A percentile compares a stretch with the other conserved stretches of the same genome.
These are phyloP conservation scores for Metschnikowia cubensis DNA, from an alignment of 805 yeast species.

Conservation along the genomic window DNA sequence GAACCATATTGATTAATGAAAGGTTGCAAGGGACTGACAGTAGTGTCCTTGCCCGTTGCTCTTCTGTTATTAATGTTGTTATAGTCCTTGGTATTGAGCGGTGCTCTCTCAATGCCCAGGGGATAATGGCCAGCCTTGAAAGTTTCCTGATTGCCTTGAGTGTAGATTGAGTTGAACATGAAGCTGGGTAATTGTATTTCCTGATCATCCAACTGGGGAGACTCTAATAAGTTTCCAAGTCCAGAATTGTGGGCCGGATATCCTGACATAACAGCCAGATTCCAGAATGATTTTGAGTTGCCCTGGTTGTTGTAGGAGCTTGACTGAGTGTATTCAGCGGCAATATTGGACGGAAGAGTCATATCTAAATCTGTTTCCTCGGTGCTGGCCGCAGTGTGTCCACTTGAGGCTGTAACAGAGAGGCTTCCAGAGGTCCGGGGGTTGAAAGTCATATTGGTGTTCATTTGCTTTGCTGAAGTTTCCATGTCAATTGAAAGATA, in stretches of 20 bases:
- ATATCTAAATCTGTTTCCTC: slow-evolving; percentile 15
- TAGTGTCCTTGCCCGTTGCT: slow-evolving; percentile 5
- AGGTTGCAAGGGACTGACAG: slow-evolving; percentile 5
- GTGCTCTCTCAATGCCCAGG: not conserved
- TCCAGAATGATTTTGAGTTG: slow-evolving; percentile 1
- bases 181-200: slow-evolving; percentile 18
- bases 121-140: not conserved
- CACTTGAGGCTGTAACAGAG: slow-evolving; percentile 16
- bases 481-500: not conserved
- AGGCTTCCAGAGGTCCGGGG: slow-evolving; percentile 18
- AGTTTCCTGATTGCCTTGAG: not conserved
- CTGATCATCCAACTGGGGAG: slow-evolving; percentile 11
- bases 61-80: slow-evolving; percentile 9
- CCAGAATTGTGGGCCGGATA: not conserved
- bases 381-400: slow-evolving; percentile 12
- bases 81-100: slow-evolving; percentile 9
- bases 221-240: slow-evolving; percentile 5
- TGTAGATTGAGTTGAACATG: slow-evolving; percentile 12
- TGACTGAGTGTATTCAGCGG: not conserved
- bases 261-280: not conserved
- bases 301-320: not conserved
- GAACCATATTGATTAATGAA: slow-evolving; percentile 6
- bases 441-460: slow-evolving; percentile 9
- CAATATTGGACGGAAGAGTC: slow-evolving; percentile 7
- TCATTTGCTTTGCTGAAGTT: slow-evolving; percentile 2